A percentile compares a stretch with the other conserved stretches of the same genome.
Conservation (phyloP, 2,329 filamentous ascomycete genomes). For the Claviceps pazoutovae region DNA sequence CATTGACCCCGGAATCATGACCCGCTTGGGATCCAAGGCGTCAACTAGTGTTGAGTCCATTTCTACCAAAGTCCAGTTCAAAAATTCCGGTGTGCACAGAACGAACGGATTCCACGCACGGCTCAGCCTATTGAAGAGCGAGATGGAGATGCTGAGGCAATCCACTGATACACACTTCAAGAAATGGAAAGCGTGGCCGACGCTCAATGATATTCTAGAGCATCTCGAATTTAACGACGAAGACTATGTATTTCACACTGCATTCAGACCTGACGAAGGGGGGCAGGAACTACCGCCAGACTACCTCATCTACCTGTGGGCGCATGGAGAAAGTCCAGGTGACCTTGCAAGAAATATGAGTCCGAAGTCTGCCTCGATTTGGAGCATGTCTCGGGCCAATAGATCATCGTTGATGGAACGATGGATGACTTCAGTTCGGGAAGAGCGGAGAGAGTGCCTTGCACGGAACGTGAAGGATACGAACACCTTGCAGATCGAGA, state of each 20-base stretch:
- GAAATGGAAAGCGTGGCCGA: neutral
- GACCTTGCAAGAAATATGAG: neutral
- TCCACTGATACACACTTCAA: neutral
- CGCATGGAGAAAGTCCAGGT: neutral
- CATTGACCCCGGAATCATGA: conserved; percentile 34
- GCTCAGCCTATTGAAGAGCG: neutral
- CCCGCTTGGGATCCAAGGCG: conserved; percentile 49
- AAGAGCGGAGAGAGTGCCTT: neutral
- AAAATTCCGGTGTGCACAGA: neutral
- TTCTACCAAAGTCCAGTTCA: neutral
- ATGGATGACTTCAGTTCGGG: neutral
- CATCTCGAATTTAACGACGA: neutral
- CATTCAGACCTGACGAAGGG: neutral
- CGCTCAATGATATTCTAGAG: neutral
- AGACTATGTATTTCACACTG: neutral
- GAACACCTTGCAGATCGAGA: neutral
- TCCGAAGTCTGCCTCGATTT: neutral
- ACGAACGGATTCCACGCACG: neutral
- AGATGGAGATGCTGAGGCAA: neutral
- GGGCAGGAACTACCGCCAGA: neutral
- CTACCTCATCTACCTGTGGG: neutral
- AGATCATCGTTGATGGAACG: neutral
- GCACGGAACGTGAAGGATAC: neutral
- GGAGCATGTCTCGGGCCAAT: neutral
- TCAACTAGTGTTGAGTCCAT: conserved; percentile 15